A percentile compares a stretch with the other conserved stretches of the same genome.
Conservation (phyloP, 441 rosid genomes). For the Biscutella auriculata region DNA sequence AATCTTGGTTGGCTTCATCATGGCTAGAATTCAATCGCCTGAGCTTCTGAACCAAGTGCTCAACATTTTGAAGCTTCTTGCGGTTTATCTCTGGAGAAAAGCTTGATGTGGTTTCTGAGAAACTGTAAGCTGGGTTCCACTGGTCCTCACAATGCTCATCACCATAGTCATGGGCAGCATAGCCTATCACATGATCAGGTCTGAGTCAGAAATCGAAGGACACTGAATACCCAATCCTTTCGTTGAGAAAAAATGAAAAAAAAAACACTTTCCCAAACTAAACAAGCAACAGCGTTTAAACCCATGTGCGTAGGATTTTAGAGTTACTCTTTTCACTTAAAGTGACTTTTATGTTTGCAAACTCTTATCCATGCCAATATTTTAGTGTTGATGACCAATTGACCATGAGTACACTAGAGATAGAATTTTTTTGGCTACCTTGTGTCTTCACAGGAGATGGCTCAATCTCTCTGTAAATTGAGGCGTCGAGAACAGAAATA, state of each 20-base stretch:
- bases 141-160: constrained; percentile 27
- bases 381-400: too few species aligned
- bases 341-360: too few species aligned
- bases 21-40: constrained; percentile 64
- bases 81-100: constrained; percentile 53
- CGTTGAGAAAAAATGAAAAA: too few species aligned
- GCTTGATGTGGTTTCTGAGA: constrained; percentile 25
- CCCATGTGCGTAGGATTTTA: too few species aligned
- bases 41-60: constrained; percentile 70
- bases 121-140: constrained; percentile 36
- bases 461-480: constrained; percentile 41
- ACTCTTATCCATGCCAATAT: too few species aligned
- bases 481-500: constrained; percentile 66
- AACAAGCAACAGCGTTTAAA: too few species aligned
- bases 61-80: constrained; percentile 70
- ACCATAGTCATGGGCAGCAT: constrained; percentile 15
- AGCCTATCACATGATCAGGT: constrained; percentile 25
- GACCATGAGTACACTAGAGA: too few species aligned
- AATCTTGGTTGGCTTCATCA: constrained; percentile 74
- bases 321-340: too few species aligned
- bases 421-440: too few species aligned
- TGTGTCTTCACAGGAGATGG: constrained; percentile 54
- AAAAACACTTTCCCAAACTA: too few species aligned
- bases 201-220: constrained; percentile 16
- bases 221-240: too few species aligned